These are phyloP conservation scores for Oryza meyeriana DNA, from an alignment of 176 grass and related monocot species.

Conservation along the genomic window DNA sequence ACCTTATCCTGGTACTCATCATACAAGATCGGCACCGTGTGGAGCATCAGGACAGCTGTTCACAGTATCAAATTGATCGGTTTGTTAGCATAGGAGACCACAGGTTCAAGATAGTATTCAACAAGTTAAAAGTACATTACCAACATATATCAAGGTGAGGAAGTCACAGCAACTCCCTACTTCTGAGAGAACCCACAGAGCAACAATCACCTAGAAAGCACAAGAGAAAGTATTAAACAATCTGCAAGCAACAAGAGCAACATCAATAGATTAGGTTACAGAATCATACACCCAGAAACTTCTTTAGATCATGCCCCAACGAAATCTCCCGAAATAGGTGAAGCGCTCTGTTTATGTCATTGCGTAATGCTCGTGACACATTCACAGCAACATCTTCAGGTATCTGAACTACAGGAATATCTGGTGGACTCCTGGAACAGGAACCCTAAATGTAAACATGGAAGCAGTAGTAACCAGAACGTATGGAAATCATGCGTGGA, in stretches of 20 bases:
- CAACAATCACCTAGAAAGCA: conserved; percentile 57
- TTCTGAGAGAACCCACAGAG: conserved; percentile 69
- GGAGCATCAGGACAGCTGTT: conserved; percentile 57
- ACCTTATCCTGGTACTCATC: conserved; percentile 91
- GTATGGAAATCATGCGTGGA: background rate
- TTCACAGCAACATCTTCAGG: conserved; percentile 65
- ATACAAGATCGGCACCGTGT: conserved; percentile 76
- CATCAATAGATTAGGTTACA: background rate
- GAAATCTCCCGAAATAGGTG: conserved; percentile 53
- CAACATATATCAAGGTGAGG: conserved; percentile 85
- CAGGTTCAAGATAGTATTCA: background rate
- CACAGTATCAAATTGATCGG: background rate
- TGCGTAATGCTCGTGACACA: conserved; percentile 42
- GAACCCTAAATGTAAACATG: conserved; percentile 10
- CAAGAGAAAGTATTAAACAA: background rate
- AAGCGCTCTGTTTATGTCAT: conserved; percentile 63
- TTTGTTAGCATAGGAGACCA: background rate
- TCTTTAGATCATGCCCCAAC: conserved; percentile 66
- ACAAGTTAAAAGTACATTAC: conserved; percentile 33
- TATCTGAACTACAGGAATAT: conserved; percentile 59
- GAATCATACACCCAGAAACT: conserved; percentile 63
- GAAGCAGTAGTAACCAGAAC: background rate
- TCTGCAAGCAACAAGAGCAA: background rate
- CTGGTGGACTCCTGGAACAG: conserved; percentile 49
- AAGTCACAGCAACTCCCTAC: conserved; percentile 70